These are phyloP conservation scores for Hymenoscyphus repandus DNA, from an alignment of 2,329 filamentous ascomycete species.

Conservation along the genomic window DNA sequence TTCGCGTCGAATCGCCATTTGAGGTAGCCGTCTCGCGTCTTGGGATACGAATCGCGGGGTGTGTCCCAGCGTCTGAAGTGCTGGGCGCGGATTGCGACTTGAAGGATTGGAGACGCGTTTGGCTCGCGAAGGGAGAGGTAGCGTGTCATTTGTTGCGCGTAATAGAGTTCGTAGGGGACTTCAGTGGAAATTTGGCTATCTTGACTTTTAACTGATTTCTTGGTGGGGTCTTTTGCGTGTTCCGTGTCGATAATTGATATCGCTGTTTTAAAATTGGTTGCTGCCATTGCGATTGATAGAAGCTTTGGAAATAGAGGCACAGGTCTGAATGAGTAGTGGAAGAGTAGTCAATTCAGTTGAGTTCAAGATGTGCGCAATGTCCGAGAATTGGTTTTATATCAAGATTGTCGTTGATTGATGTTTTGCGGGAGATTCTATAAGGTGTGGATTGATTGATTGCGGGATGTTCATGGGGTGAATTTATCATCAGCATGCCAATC, in stretches of 20 bases:
- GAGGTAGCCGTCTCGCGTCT: constrained; percentile 71
- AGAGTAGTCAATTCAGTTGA: too few species aligned
- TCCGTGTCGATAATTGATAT: constrained; percentile 68
- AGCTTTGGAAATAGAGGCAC: too few species aligned
- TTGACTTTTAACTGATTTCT: constrained; percentile 39
- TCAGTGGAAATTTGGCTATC: constrained; percentile 7
- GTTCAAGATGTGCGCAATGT: too few species aligned
- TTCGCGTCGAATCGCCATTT: constrained; percentile 72
- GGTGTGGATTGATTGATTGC: too few species aligned
- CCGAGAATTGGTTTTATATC: too few species aligned
- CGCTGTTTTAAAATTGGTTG: constrained; percentile 41
- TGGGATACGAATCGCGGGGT: constrained; percentile 66
- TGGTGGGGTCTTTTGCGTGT: constrained; percentile 62
- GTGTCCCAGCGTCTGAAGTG: constrained; percentile 83
- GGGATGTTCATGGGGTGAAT: too few species aligned
- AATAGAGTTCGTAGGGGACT: constrained; percentile 74
- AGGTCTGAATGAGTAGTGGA: too few species aligned
- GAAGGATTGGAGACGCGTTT: constrained; percentile 59
- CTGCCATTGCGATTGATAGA: constrained; percentile 9
- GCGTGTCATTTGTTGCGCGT: constrained; percentile 71
- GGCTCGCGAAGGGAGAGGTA: constrained; percentile 62
- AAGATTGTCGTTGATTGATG: too few species aligned
- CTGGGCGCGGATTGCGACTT: constrained; percentile 75
- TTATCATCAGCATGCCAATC: too few species aligned
- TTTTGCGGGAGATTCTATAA: too few species aligned